Percentiles rank a stretch among this genome's conserved stretches.
Conservation (phyloP, 1,139 yeast genomes). For the Sugiyamaella xylanicola region DNA sequence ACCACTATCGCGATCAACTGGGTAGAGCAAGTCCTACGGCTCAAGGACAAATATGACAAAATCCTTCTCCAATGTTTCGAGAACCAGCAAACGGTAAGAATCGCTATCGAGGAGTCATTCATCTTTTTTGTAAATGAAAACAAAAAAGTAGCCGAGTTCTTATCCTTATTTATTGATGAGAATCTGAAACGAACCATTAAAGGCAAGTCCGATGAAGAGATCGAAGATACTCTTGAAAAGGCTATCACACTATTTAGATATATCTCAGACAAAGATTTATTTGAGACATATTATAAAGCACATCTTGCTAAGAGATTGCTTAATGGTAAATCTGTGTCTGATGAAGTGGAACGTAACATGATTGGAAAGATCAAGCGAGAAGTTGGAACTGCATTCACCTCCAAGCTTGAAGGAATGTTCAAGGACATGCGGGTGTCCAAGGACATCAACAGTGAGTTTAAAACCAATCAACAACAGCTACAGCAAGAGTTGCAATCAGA, state of each 20-base stretch:
- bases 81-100: slow-evolving; percentile 54
- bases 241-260: slow-evolving; percentile 66
- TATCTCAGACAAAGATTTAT: slow-evolving; percentile 81
- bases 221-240: slow-evolving; percentile 57
- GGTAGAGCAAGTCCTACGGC: slow-evolving; percentile 61
- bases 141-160: slow-evolving; percentile 64
- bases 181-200: slow-evolving; percentile 63
- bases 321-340: slow-evolving; percentile 53
- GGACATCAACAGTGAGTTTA: slow-evolving; percentile 44
- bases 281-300: slow-evolving; percentile 82
- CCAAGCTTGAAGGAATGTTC: slow-evolving; percentile 86
- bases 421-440: slow-evolving; percentile 70
- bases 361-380: slow-evolving; percentile 74
- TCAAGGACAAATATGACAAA: slow-evolving; percentile 55
- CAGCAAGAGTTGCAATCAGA: slow-evolving; percentile 30
- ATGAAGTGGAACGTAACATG: slow-evolving; percentile 70
- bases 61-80: slow-evolving; percentile 54
- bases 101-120: slow-evolving; percentile 62
- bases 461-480: slow-evolving; percentile 15
- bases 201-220: slow-evolving; percentile 52
- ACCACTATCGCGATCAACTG: slow-evolving; percentile 66
- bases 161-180: slow-evolving; percentile 77
- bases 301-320: slow-evolving; percentile 84
- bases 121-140: slow-evolving; percentile 62
- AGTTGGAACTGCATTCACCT: slow-evolving; percentile 77